Percentiles rank a stretch among this genome's conserved stretches.
Evolutionary conservation across 2,329 filamentous ascomycete genomes (phyloP).

Genomic region (Diaporthe sp.): DNA sequence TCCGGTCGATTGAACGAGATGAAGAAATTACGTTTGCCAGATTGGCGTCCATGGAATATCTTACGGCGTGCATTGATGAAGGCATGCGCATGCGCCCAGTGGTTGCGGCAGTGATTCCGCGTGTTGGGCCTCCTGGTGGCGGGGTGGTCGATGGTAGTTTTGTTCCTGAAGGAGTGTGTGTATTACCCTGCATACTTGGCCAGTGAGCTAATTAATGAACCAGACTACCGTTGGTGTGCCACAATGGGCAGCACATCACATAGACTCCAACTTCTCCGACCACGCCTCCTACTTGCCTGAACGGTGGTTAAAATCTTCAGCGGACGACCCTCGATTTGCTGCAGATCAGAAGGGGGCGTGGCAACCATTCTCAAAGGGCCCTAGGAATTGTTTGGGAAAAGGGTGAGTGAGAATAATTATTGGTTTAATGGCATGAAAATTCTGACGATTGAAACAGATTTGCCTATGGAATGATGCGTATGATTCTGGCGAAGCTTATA

Average conservation of each 20-base stretch:
- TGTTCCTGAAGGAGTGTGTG: not conserved
- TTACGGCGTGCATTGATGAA: slow-evolving; percentile 43
- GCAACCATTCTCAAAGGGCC: not conserved
- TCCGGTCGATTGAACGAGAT: slow-evolving; percentile 46
- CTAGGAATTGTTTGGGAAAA: not conserved
- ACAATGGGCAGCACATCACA: slow-evolving; percentile 11
- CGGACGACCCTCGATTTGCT: not conserved
- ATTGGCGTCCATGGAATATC: slow-evolving; percentile 42
- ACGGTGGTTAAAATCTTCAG: not conserved
- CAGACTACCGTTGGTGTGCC: slow-evolving; percentile 3
- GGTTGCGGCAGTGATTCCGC: not conserved
- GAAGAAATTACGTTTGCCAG: slow-evolving; percentile 46
- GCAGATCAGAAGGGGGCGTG: slow-evolving; percentile 6
- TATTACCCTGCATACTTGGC: not conserved
- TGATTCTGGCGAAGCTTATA: slow-evolving; percentile 9
- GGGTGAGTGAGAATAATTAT: not conserved
- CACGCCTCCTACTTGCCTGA: slow-evolving; percentile 5
- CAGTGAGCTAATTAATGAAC: not conserved
- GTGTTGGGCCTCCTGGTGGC: slow-evolving; percentile 6
- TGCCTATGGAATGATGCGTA: slow-evolving; percentile 19
- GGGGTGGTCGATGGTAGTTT: not conserved
- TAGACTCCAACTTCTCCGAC: not conserved
- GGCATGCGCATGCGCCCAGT: slow-evolving; percentile 16
- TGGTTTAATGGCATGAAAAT: not conserved
- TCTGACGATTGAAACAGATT: not conserved